Evolutionary conservation across 345 rosid species (phyloP).

Genomic region (Eucalyptus tenuipes): DNA sequence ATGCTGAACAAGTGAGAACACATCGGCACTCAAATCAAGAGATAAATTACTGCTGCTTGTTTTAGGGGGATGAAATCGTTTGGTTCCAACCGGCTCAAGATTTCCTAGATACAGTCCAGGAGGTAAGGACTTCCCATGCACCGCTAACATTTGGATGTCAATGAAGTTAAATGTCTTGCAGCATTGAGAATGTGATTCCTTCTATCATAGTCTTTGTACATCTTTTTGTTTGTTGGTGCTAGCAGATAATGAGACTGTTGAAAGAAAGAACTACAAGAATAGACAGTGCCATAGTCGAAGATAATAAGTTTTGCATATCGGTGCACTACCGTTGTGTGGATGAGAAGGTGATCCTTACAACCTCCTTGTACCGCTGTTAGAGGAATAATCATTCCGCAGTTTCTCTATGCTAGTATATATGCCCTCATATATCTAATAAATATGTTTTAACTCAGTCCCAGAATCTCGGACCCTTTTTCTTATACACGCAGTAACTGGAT

Average conservation of each 20-base stretch:
- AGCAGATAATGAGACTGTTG: slow-evolving; percentile 25
- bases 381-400: background rate
- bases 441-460: background rate
- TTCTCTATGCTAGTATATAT: background rate
- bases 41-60: background rate
- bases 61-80: background rate
- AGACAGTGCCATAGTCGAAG: slow-evolving; percentile 23
- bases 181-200: background rate
- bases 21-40: background rate
- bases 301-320: slow-evolving; percentile 33
- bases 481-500: background rate
- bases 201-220: background rate
- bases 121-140: background rate
- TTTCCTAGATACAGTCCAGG: background rate
- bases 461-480: background rate
- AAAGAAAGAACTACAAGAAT: slow-evolving; percentile 16
- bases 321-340: slow-evolving; percentile 42
- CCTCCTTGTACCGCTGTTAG: background rate
- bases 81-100: background rate
- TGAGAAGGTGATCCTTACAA: slow-evolving; percentile 10
- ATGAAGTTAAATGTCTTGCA: background rate
- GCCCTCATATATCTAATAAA: background rate
- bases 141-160: background rate
- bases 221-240: background rate
- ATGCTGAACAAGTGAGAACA: background rate